These are phyloP conservation scores for Colletotrichum cuscutae DNA, from an alignment of 2,329 filamentous ascomycete species.

Conservation along the genomic window DNA sequence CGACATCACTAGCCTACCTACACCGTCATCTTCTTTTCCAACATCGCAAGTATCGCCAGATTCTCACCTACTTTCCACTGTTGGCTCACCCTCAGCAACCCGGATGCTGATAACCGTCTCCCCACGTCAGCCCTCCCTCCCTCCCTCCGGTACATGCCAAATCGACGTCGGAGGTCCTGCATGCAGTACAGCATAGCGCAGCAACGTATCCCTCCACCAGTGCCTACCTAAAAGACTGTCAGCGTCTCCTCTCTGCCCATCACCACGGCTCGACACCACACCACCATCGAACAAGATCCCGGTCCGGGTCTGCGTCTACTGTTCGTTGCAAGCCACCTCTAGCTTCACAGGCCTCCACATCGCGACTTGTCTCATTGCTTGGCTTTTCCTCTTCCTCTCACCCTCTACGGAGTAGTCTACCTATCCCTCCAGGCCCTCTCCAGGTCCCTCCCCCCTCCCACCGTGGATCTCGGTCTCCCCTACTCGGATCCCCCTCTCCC, in stretches of 20 bases:
- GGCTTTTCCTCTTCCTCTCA: conserved; percentile 10
- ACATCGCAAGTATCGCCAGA: not conserved
- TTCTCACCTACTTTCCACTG: not conserved
- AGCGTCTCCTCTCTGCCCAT: conserved; percentile 18
- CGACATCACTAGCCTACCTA: not conserved
- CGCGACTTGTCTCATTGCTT: conserved; percentile 21
- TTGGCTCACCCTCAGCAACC: not conserved
- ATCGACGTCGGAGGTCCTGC: conserved; percentile 23
- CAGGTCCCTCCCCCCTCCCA: not conserved
- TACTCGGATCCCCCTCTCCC: conserved; percentile 25
- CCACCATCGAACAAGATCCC: conserved; percentile 30
- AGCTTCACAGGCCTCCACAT: conserved; percentile 17
- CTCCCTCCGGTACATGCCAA: conserved; percentile 1
- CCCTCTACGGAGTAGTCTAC: not conserved
- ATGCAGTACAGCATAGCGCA: conserved; percentile 18
- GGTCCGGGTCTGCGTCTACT: conserved; percentile 21
- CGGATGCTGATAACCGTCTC: conserved; percentile 12
- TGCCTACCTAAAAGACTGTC: conserved; percentile 17
- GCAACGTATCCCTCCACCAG: conserved; percentile 13
- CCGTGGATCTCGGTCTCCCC: conserved; percentile 15
- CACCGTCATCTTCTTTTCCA: not conserved
- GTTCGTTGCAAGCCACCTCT: conserved; percentile 17
- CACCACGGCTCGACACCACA: conserved; percentile 21
- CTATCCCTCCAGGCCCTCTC: not conserved
- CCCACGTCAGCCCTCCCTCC: conserved; percentile 11